These are phyloP conservation scores for Litchi chinensis DNA, from an alignment of 345 rosid species.

Conservation along the genomic window DNA sequence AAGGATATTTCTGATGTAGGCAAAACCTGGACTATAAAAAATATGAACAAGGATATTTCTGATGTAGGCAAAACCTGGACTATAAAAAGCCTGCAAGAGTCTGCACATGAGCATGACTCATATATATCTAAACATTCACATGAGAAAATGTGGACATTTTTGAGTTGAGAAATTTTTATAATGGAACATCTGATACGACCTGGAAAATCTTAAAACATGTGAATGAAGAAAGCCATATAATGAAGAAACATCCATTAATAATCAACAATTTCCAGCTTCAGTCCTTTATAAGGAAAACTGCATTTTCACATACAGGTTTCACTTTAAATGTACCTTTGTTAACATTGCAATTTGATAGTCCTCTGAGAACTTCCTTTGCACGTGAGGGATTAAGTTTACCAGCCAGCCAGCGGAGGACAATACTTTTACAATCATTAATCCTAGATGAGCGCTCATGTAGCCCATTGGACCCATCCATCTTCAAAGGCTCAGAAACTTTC, in stretches of 20 bases:
- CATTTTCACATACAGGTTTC: conserved; percentile 2
- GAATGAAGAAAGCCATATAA: not conserved
- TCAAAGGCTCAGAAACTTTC: conserved; percentile 54
- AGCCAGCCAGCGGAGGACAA: conserved; percentile 86
- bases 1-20: not conserved
- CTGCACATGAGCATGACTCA: not conserved
- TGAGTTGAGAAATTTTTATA: not conserved
- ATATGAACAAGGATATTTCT: not conserved
- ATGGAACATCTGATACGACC: not conserved
- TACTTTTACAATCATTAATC: conserved; percentile 67
- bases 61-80: not conserved
- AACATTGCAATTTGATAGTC: conserved; percentile 81
- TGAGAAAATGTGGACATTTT: not conserved
- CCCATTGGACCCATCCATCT: conserved; percentile 31
- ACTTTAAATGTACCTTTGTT: conserved; percentile 62
- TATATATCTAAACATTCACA: not conserved
- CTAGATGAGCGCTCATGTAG: conserved; percentile 60
- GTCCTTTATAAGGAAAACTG: not conserved
- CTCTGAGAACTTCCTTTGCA: conserved; percentile 80
- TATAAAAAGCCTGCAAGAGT: not conserved
- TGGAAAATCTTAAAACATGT: not conserved
- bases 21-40: not conserved
- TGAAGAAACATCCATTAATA: not conserved
- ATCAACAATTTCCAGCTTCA: not conserved
- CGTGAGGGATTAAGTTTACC: conserved; percentile 64